These are phyloP conservation scores for Yamadazyma endophytica DNA, from an alignment of 805 yeast genomes.

Conservation along the genomic window DNA sequence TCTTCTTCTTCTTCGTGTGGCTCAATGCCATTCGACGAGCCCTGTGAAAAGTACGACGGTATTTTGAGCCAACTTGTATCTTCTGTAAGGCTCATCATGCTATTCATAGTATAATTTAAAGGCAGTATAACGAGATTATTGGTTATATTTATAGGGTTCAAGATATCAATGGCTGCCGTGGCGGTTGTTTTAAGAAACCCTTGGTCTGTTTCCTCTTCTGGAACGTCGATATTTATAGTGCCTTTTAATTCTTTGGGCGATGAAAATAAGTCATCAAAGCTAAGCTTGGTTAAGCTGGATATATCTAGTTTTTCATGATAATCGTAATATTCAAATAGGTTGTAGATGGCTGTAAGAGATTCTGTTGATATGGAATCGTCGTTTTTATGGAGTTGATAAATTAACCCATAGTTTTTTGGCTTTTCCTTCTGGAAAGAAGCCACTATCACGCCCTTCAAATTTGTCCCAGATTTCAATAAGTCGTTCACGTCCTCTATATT, in stretches of 20 bases:
- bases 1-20: conserved; percentile 10
- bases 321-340: conserved; percentile 29
- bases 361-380: conserved; percentile 6
- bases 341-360: conserved; percentile 20
- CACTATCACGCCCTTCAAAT: conserved; percentile 30
- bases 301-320: conserved; percentile 21
- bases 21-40: conserved; percentile 2
- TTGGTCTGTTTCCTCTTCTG: conserved; percentile 4
- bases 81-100: conserved; percentile 17
- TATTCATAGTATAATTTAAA: conserved; percentile 29
- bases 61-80: conserved; percentile 15
- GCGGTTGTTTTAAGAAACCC: conserved; percentile 8
- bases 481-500: too few species aligned
- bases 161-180: conserved; percentile 21
- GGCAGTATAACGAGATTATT: conserved; percentile 37
- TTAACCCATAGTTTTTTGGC: conserved; percentile 31
- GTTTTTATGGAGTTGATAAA: conserved; percentile 15
- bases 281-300: conserved; percentile 12
- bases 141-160: conserved; percentile 32
- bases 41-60: conserved; percentile 14
- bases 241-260: conserved; percentile 10
- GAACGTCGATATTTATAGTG: conserved; percentile 9
- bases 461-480: too few species aligned
- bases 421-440: conserved; percentile 19
- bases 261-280: conserved; percentile 13